A percentile compares a stretch with the other conserved stretches of the same genome.
Evolutionary conservation across 768 basidiomycete species (phyloP).

Genomic region (Lenzites betulinus): DNA sequence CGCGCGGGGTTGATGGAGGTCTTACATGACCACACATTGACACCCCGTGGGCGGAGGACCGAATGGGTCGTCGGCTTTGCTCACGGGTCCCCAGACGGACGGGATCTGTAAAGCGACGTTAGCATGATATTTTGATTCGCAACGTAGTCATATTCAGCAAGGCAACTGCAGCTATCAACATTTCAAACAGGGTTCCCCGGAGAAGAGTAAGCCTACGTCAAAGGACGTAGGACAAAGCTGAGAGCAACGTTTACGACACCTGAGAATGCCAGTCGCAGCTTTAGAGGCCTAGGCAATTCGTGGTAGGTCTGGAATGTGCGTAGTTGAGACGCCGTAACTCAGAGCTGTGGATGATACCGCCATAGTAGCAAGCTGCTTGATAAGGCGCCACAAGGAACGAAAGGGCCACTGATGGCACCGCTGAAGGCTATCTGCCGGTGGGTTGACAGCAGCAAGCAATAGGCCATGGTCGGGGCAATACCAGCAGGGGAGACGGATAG

Average conservation of each 20-base stretch:
- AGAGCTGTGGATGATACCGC: not conserved
- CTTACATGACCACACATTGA: conserved; percentile 33
- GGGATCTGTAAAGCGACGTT: conserved; percentile 61
- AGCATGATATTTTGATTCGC: conserved; percentile 10
- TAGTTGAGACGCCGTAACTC: not conserved
- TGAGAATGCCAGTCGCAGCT: too few relatives aligned
- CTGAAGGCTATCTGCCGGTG: too few relatives aligned
- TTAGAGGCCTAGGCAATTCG: not conserved
- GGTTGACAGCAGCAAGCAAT: too few relatives aligned
- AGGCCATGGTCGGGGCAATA: not conserved
- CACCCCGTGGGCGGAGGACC: conserved; percentile 56
- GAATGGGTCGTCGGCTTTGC: conserved; percentile 87
- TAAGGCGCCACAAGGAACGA: not conserved
- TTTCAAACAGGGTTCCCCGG: not conserved
- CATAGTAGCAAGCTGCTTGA: not conserved
- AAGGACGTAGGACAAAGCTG: too few relatives aligned
- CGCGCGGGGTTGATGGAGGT: not conserved
- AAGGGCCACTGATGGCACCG: too few relatives aligned
- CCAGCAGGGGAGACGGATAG: not conserved
- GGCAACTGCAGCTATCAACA: not conserved
- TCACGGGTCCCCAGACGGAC: conserved; percentile 96
- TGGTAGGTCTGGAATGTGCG: not conserved
- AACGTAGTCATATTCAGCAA: not conserved
- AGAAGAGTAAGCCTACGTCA: too few relatives aligned
- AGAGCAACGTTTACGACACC: too few relatives aligned